Percentiles rank a stretch among this genome's conserved stretches.
Evolutionary conservation across 2,329 filamentous ascomycete genomes (phyloP).

Genomic region (Colletotrichum spinosum): DNA sequence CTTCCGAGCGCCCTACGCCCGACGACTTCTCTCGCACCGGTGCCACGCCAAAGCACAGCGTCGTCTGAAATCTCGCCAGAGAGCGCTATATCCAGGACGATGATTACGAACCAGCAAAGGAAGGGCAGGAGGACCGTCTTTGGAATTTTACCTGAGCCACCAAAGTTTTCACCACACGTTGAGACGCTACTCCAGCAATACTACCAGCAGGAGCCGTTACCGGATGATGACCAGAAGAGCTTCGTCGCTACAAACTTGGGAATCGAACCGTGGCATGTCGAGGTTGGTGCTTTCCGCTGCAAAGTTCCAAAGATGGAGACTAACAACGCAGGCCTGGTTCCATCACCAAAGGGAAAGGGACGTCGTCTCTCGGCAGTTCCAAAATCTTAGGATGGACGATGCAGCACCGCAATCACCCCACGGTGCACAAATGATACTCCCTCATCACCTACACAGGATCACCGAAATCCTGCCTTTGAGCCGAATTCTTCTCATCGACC

Average conservation of each 20-base stretch:
- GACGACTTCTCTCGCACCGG: constrained; percentile 20
- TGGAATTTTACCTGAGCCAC: constrained; percentile 53
- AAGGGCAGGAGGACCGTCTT: constrained; percentile 54
- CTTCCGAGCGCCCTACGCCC: constrained; percentile 41
- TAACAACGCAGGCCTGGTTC: constrained; percentile 59
- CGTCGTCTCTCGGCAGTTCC: constrained; percentile 56
- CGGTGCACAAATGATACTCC: constrained; percentile 61
- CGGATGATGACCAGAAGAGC: constrained; percentile 62
- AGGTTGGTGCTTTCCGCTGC: constrained; percentile 47
- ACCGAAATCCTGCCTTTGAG: constrained; percentile 61
- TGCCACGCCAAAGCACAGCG: constrained; percentile 10
- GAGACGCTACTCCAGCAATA: constrained; percentile 65
- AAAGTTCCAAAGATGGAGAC: neutral
- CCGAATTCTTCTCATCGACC: constrained; percentile 61
- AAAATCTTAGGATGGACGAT: constrained; percentile 56
- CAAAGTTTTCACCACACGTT: constrained; percentile 60
- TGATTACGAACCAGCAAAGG: constrained; percentile 60
- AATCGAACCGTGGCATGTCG: constrained; percentile 62
- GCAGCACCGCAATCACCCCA: constrained; percentile 44
- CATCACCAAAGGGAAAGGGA: constrained; percentile 64
- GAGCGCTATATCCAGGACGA: constrained; percentile 51
- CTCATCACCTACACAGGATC: constrained; percentile 61
- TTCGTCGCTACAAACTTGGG: constrained; percentile 67
- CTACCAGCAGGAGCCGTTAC: constrained; percentile 59
- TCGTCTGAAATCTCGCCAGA: constrained; percentile 10